phyloP scores from a whole-genome alignment of 306 rosid species.

The Oemleria cerasiformis region DNA sequence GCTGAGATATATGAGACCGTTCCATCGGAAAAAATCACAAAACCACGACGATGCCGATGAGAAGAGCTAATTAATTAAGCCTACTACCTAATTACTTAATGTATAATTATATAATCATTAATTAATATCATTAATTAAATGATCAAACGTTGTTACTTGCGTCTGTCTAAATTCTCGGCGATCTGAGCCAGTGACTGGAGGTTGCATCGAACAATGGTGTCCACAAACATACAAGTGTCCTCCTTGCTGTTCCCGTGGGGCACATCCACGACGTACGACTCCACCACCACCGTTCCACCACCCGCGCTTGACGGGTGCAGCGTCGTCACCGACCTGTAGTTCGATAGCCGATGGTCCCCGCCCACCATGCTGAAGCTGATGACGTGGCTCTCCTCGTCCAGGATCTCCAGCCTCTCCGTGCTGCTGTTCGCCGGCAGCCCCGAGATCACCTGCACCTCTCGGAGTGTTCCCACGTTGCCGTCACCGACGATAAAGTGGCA shows the following conservation, averaged over 20 bases:
- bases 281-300: conserved; percentile 64
- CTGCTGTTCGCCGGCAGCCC: conserved; percentile 87
- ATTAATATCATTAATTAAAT: neutral
- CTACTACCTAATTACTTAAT: neutral
- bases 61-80: neutral
- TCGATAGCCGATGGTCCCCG: conserved; percentile 83
- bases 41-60: neutral
- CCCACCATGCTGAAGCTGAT: conserved; percentile 90
- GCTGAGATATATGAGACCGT: neutral
- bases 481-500: conserved; percentile 82
- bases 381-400: conserved; percentile 87
- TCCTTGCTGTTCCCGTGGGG: conserved; percentile 85
- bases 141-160: neutral
- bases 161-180: conserved; percentile 54
- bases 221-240: conserved; percentile 75
- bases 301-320: conserved; percentile 46
- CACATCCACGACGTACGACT: conserved; percentile 93
- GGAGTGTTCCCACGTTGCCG: conserved; percentile 85
- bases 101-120: neutral
- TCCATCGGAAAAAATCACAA: neutral
- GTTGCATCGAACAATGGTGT: conserved; percentile 90
- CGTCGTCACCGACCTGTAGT: conserved; percentile 81
- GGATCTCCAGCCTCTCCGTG: conserved; percentile 90
- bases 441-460: conserved; percentile 74
- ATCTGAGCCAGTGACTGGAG: conserved; percentile 82